Conservation (phyloP, 352 stramenopile species). For the Globisporangium lucens region DNA sequence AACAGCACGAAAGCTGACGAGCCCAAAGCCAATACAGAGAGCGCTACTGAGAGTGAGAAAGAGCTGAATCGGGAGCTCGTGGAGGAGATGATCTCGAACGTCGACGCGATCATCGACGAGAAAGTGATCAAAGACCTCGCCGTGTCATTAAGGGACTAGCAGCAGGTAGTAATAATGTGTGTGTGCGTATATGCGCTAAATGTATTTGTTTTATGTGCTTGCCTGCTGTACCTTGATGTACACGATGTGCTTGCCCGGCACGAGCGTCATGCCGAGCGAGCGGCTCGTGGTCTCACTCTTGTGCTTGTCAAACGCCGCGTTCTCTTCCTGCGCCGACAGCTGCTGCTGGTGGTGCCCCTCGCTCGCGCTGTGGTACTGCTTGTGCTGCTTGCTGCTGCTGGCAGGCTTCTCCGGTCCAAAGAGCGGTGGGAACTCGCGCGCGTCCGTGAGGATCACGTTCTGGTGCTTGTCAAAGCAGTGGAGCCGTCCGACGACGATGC, state of each 20-base stretch:
- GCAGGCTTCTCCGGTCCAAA: neutral
- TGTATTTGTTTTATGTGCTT: neutral
- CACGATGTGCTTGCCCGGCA: constrained; percentile 74
- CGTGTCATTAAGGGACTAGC: neutral
- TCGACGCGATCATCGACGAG: constrained; percentile 75
- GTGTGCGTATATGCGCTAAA: neutral
- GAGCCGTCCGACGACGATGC: constrained; percentile 60
- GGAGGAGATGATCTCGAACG: constrained; percentile 68
- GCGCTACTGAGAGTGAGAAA: constrained; percentile 20
- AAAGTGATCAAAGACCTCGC: constrained; percentile 56
- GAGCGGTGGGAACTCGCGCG: constrained; percentile 54
- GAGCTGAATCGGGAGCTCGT: constrained; percentile 30
- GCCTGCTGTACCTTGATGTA: constrained; percentile 57
- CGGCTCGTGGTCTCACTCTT: constrained; percentile 34
- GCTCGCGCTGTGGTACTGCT: constrained; percentile 26
- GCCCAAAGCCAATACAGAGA: constrained; percentile 11
- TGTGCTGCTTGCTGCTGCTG: constrained; percentile 2
- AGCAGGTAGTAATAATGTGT: neutral
- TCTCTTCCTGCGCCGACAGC: constrained; percentile 5
- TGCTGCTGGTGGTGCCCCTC: constrained; percentile 16
- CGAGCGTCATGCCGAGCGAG: constrained; percentile 67
- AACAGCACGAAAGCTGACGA: constrained; percentile 8
- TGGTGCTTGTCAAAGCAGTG: constrained; percentile 85
- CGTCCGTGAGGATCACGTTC: constrained; percentile 77
- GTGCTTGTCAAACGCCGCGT: constrained; percentile 18